Conservation (phyloP, 1,139 yeast species). For the Nakaseomyces delphensis region DNA sequence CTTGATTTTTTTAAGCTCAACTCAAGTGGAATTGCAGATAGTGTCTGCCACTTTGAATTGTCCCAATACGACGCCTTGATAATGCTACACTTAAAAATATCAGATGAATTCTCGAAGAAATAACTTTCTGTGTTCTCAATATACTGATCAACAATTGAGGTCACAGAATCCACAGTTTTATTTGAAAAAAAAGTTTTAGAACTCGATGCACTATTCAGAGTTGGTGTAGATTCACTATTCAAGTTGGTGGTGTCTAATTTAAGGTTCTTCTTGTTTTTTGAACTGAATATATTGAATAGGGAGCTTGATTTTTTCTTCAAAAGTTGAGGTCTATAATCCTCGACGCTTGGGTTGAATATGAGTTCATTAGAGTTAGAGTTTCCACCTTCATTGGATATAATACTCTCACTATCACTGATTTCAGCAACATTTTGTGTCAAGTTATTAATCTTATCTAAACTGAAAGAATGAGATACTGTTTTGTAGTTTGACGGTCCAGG, state of each 20-base stretch:
- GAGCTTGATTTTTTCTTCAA: constrained; percentile 18
- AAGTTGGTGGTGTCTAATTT: constrained; percentile 11
- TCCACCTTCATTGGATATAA: constrained; percentile 15
- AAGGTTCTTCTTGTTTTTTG: constrained; percentile 14
- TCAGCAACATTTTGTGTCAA: constrained; percentile 7
- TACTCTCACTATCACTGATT: constrained; percentile 20
- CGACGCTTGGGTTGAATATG: constrained; percentile 16
- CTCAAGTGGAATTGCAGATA: constrained; percentile 8
- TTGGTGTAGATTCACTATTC: constrained; percentile 8
- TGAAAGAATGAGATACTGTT: constrained; percentile 15
- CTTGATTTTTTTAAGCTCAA: constrained; percentile 72
- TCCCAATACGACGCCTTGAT: constrained; percentile 23
- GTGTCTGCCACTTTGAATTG: constrained; percentile 18
- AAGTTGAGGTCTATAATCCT: constrained; percentile 20
- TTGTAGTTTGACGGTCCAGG: constrained; percentile 12
- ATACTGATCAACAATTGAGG: constrained; percentile 3
- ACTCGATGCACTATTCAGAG: constrained; percentile 4
- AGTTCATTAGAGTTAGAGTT: not conserved
- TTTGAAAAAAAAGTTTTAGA: constrained; percentile 8
- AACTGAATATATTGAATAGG: constrained; percentile 20
- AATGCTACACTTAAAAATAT: constrained; percentile 13
- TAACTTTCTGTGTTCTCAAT: constrained; percentile 7
- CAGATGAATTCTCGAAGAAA: not conserved
- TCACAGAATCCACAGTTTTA: constrained; percentile 7
- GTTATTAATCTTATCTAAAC: constrained; percentile 11